Evolutionary conservation across 257 asterid species (phyloP).

Genomic region (Verbascum thapsus): DNA sequence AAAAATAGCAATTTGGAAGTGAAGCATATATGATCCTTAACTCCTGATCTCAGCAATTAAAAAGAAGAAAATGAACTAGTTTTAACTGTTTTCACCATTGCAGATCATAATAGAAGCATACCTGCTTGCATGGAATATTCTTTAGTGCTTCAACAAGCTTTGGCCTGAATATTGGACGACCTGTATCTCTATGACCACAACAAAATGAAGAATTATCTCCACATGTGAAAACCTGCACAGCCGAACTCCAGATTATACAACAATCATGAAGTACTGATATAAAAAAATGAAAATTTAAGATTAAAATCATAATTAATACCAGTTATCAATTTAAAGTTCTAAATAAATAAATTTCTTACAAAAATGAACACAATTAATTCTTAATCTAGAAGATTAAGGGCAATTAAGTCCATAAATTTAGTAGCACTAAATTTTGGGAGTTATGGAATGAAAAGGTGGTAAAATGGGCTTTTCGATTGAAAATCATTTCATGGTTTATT

Average conservation of each 20-base stretch:
- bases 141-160: conserved; percentile 72
- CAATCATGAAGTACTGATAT: too few relatives aligned
- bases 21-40: neutral
- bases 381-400: too few relatives aligned
- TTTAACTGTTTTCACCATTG: neutral
- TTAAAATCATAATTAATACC: too few relatives aligned
- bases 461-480: too few relatives aligned
- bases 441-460: too few relatives aligned
- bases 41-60: neutral
- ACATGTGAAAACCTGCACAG: conserved; percentile 74
- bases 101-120: conserved; percentile 21
- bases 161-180: conserved; percentile 77
- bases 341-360: too few relatives aligned
- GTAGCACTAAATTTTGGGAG: too few relatives aligned
- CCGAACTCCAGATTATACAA: conserved; percentile 23
- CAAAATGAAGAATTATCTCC: conserved; percentile 86
- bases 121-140: conserved; percentile 79
- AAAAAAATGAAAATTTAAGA: too few relatives aligned
- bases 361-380: too few relatives aligned
- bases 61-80: neutral
- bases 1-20: neutral
- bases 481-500: too few relatives aligned
- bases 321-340: too few relatives aligned
- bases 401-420: too few relatives aligned
- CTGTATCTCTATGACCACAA: conserved; percentile 75